Percentiles rank a stretch among this genome's conserved stretches.
These are phyloP conservation scores for Sarcocystis neurona DNA, from an alignment of 169 alveolate genomes.

Conservation along the genomic window DNA sequence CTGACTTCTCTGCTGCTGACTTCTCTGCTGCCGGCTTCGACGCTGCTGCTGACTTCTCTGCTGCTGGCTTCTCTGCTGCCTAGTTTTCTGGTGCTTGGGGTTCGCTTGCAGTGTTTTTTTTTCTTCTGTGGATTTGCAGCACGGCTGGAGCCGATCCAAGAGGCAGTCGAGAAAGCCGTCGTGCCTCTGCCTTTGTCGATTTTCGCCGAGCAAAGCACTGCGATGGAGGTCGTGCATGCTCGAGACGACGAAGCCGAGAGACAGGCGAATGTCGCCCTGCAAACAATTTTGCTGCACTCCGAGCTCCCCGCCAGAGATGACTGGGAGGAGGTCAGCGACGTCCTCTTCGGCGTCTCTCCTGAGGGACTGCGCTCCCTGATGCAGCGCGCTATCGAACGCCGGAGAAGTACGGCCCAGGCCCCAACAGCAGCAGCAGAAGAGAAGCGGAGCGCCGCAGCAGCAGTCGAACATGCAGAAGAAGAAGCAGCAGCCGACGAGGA, in stretches of 20 bases:
- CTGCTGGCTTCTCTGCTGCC: too few species aligned
- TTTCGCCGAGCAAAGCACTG: background rate
- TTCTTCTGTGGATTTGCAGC: background rate
- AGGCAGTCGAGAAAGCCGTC: background rate
- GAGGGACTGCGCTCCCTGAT: background rate
- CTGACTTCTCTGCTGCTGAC: too few species aligned
- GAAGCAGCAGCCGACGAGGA: too few species aligned
- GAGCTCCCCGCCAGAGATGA: background rate
- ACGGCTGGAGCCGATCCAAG: background rate
- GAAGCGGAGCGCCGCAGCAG: too few species aligned
- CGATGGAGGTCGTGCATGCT: background rate
- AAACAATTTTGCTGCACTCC: background rate
- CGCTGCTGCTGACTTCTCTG: too few species aligned
- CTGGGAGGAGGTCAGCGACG: background rate
- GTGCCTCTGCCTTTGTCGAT: background rate
- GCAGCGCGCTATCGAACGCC: background rate
- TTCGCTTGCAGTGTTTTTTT: too few species aligned
- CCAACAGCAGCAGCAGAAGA: too few species aligned
- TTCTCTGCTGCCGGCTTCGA: too few species aligned
- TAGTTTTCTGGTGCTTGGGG: too few species aligned
- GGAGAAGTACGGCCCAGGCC: background rate
- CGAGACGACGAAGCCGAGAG: background rate
- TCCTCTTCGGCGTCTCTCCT: conserved; percentile 4
- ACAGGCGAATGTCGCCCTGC: background rate
- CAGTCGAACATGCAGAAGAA: too few species aligned